Conservation (phyloP, 2,329 filamentous ascomycete genomes). For the Boeremia lycopersici region DNA sequence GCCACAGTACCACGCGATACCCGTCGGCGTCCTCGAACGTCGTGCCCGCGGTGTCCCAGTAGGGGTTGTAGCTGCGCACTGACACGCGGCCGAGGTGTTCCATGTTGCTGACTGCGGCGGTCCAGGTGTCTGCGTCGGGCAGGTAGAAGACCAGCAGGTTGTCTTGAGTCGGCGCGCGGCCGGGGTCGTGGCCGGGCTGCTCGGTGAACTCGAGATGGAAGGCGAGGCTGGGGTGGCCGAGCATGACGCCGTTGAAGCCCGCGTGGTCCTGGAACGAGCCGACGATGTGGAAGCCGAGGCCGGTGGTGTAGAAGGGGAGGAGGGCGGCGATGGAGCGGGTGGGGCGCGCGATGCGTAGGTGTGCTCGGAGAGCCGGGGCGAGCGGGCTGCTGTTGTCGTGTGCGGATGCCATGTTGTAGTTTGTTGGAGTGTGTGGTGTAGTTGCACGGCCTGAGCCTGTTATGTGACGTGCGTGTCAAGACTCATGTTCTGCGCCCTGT, state of each 20-base stretch:
- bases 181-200: slow-evolving; percentile 43
- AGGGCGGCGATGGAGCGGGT: slow-evolving; percentile 48
- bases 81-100: slow-evolving; percentile 41
- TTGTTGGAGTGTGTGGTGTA: neutral
- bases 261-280: slow-evolving; percentile 47
- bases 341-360: slow-evolving; percentile 52
- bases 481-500: too few relatives aligned
- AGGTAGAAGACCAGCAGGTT: slow-evolving; percentile 56
- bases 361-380: slow-evolving; percentile 5
- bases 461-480: too few relatives aligned
- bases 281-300: slow-evolving; percentile 49
- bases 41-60: slow-evolving; percentile 50
- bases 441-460: too few relatives aligned
- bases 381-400: neutral
- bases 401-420: neutral
- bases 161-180: slow-evolving; percentile 50
- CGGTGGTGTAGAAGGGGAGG: slow-evolving; percentile 52
- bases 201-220: slow-evolving; percentile 56
- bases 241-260: slow-evolving; percentile 52
- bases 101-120: slow-evolving; percentile 44
- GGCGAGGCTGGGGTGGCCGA: slow-evolving; percentile 46
- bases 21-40: slow-evolving; percentile 56
- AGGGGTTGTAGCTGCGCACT: slow-evolving; percentile 52
- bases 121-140: slow-evolving; percentile 37
- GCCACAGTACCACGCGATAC: slow-evolving; percentile 52